Conservation (phyloP, 2,329 filamentous ascomycete species). For the Fusarium nisikadoi region DNA sequence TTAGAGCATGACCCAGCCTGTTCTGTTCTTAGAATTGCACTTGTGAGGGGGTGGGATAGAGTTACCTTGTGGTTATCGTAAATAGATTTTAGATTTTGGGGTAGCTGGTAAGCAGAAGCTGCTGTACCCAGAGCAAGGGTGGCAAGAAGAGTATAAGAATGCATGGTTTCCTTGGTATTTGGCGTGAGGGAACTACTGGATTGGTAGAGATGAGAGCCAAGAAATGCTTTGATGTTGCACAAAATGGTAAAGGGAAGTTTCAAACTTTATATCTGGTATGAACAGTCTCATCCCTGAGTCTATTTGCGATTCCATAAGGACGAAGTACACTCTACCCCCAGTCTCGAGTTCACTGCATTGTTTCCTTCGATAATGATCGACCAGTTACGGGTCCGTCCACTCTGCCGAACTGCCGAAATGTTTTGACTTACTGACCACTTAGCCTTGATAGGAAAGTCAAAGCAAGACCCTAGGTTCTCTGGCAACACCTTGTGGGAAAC, state of each 20-base stretch:
- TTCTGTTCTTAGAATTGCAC: no score
- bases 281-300: no score
- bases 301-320: background rate
- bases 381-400: no score
- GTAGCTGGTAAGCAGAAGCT: background rate
- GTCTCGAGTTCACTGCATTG: background rate
- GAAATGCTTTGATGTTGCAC: background rate
- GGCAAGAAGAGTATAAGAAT: background rate
- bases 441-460: background rate
- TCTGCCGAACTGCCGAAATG: background rate
- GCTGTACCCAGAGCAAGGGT: background rate
- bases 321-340: fast-evolving
- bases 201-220: background rate
- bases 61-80: background rate
- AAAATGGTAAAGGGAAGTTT: fast-evolving
- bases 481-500: no score
- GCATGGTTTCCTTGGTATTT: background rate
- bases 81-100: background rate
- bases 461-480: background rate
- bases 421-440: background rate
- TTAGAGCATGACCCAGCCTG: background rate
- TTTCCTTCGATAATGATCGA: background rate
- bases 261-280: background rate
- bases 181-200: fast-evolving
- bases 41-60: no score